Evolutionary conservation across 2,329 filamentous ascomycete species (phyloP).

Genomic region (Pestalotiopsis sp.): DNA sequence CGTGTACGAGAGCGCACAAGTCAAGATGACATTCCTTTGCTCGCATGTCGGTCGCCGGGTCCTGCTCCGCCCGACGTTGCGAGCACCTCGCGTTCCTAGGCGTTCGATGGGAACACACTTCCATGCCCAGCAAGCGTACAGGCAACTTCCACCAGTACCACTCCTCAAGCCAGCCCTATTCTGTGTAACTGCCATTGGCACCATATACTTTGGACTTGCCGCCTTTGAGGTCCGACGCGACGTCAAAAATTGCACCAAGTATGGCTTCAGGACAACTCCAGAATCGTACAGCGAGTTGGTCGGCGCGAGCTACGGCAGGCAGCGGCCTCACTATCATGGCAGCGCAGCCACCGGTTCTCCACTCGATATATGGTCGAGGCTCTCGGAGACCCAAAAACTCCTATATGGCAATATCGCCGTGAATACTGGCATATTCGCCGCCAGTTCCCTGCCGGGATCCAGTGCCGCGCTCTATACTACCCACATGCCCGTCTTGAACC

Average conservation of each 20-base stretch:
- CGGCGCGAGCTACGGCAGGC: background rate
- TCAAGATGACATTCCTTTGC: background rate
- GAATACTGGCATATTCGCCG: constrained; percentile 15
- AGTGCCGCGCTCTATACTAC: constrained; percentile 6
- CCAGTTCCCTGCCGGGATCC: background rate
- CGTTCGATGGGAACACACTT: background rate
- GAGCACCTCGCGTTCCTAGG: background rate
- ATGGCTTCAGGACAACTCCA: background rate
- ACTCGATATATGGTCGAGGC: background rate
- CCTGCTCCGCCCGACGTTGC: background rate
- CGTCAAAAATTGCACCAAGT: constrained; percentile 7
- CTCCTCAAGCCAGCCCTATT: constrained; percentile 23
- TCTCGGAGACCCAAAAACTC: constrained; percentile 12
- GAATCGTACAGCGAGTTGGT: constrained; percentile 11
- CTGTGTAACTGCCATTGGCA: constrained; percentile 21
- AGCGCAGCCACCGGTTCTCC: background rate
- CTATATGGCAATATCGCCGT: constrained; percentile 16
- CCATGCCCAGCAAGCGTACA: background rate
- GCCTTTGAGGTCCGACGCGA: constrained; percentile 26
- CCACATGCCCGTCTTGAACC: constrained; percentile 16
- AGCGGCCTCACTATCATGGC: background rate
- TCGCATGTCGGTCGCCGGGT: background rate
- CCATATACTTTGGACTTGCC: constrained; percentile 26
- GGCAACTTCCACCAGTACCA: constrained; percentile 16
- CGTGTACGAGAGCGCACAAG: background rate